Evolutionary conservation across 495 filamentous ascomycete species (phyloP).

Genomic region (Hamigera avellanea): DNA sequence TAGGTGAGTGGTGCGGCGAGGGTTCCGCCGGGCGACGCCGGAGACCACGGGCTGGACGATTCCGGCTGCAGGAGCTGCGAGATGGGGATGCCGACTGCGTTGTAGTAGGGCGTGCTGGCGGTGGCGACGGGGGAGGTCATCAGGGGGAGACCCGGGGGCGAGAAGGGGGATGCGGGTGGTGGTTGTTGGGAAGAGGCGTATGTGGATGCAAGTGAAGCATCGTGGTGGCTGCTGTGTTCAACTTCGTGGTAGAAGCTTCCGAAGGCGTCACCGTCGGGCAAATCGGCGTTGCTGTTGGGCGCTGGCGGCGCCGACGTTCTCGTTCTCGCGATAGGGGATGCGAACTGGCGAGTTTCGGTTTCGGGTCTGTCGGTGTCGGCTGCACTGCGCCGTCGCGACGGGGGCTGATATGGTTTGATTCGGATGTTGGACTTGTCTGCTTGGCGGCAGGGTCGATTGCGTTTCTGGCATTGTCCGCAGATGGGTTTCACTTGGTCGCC

Average conservation of each 20-base stretch:
- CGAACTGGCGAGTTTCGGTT: too few species aligned
- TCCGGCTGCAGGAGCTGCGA: slow-evolving; percentile 2
- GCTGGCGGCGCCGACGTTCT: too few species aligned
- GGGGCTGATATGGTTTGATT: slow-evolving; percentile 4
- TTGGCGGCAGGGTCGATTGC: slow-evolving; percentile 4
- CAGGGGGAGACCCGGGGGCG: neutral
- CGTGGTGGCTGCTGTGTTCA: neutral
- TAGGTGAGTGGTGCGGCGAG: slow-evolving; percentile 4
- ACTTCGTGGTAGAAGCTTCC: too few species aligned
- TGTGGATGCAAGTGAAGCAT: slow-evolving; percentile 2
- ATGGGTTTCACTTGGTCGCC: slow-evolving; percentile 6
- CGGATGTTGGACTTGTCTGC: slow-evolving; percentile 3
- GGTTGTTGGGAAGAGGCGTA: slow-evolving; percentile 2
- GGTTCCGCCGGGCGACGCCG: slow-evolving; percentile 1
- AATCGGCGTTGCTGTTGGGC: too few species aligned
- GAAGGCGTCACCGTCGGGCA: too few species aligned
- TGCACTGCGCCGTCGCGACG: too few species aligned
- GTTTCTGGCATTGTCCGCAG: slow-evolving; percentile 5
- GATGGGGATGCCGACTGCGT: slow-evolving; percentile 1
- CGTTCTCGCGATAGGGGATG: too few species aligned
- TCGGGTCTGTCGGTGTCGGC: too few species aligned
- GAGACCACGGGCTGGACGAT: slow-evolving; percentile 4
- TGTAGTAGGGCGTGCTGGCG: slow-evolving; percentile 2
- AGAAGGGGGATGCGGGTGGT: neutral
- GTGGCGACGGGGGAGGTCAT: slow-evolving; percentile 4